These are phyloP conservation scores for Samsoniella hepiali DNA, from an alignment of 2,329 filamentous ascomycete species.

Conservation along the genomic window DNA sequence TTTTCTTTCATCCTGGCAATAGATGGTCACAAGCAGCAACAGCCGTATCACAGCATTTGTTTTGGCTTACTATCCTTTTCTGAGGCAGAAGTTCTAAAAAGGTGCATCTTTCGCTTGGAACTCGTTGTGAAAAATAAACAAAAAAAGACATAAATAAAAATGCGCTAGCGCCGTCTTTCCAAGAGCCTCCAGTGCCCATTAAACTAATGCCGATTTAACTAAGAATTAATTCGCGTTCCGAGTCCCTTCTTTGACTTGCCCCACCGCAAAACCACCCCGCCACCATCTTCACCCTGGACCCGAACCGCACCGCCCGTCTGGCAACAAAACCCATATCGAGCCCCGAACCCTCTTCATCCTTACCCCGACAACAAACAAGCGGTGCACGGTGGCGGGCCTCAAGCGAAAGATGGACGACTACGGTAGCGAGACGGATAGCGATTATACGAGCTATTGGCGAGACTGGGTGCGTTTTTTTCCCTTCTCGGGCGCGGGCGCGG, in stretches of 20 bases:
- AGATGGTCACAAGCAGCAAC: too few species aligned
- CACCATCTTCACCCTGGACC: not conserved
- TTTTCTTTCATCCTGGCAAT: not conserved
- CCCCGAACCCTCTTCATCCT: constrained; percentile 8
- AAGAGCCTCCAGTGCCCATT: not conserved
- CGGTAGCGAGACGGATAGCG: constrained; percentile 95
- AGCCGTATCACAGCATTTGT: too few species aligned
- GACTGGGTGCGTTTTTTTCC: constrained; percentile 75
- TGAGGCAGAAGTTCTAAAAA: not conserved
- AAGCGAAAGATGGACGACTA: constrained; percentile 79
- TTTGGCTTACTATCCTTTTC: not conserved
- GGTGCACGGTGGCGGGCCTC: constrained; percentile 13
- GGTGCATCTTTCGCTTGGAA: not conserved
- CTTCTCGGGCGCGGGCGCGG: not conserved
- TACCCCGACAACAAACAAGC: constrained; percentile 1
- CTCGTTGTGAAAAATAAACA: not conserved
- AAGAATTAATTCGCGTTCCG: not conserved
- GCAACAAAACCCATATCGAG: not conserved
- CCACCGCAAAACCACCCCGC: constrained; percentile 14
- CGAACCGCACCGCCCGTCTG: not conserved
- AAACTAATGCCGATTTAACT: not conserved
- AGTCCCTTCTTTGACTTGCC: not conserved
- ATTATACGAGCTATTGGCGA: constrained; percentile 98
- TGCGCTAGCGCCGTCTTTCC: not conserved
- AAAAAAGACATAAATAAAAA: not conserved